Evolutionary conservation across 2,329 filamentous ascomycete species (phyloP).

Genomic region (Paraphaeosphaeria sporulosa): DNA sequence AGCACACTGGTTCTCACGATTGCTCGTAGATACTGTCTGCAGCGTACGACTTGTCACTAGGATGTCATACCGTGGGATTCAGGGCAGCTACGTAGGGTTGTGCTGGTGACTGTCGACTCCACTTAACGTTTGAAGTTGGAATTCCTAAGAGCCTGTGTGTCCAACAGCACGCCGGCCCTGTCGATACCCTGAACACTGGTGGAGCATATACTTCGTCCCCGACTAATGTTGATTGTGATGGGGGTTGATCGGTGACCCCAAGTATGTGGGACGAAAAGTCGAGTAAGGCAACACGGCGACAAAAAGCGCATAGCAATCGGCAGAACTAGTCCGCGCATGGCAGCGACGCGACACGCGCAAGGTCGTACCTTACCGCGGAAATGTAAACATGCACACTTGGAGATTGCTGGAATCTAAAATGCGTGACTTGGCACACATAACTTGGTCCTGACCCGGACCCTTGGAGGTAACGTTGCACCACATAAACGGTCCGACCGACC

Average conservation of each 20-base stretch:
- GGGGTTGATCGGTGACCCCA: not conserved
- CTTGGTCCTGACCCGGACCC: not conserved
- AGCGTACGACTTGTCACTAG: not conserved
- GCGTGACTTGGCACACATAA: not conserved
- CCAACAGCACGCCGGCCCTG: not conserved
- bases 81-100: not conserved
- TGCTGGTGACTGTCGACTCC: not conserved
- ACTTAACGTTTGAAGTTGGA: not conserved
- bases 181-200: not conserved
- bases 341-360: slow-evolving; percentile 2
- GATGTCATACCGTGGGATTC: not conserved
- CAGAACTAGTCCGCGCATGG: not conserved
- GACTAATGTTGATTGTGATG: not conserved
- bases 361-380: not conserved
- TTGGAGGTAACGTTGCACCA: slow-evolving; percentile 1
- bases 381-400: not conserved
- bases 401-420: not conserved
- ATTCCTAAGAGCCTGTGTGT: not conserved
- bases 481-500: not conserved
- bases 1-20: not conserved
- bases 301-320: not conserved
- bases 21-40: not conserved
- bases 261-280: slow-evolving; percentile 1
- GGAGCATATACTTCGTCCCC: too few relatives aligned
- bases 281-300: not conserved